A percentile compares a stretch with the other conserved stretches of the same genome.
phyloP scores from a whole-genome alignment of 1,284 basidiomycete genomes.

The Ganoderma meredithae region DNA sequence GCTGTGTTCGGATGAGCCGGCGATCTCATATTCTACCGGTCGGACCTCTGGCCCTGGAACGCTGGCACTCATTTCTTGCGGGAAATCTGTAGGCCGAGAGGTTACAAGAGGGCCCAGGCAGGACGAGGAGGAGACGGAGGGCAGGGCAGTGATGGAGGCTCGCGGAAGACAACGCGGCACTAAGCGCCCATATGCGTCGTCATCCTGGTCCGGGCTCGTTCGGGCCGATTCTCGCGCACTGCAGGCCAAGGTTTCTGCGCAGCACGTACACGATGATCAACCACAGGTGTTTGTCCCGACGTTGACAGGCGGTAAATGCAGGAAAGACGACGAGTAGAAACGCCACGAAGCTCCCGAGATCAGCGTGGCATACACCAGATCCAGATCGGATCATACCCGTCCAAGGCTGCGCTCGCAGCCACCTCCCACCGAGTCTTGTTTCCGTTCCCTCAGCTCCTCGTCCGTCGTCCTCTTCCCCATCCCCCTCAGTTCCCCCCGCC shows the following conservation, averaged over 20 bases:
- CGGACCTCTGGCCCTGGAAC: conserved; percentile 20
- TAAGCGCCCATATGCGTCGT: conserved; percentile 23
- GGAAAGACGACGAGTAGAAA: not conserved
- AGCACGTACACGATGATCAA: not conserved
- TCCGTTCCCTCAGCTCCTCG: not conserved
- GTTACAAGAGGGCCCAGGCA: not conserved
- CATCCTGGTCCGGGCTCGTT: conserved; percentile 6
- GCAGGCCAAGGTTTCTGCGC: not conserved
- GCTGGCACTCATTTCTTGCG: conserved; percentile 13
- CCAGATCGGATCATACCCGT: not conserved
- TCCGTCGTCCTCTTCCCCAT: not conserved
- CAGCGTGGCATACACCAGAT: not conserved
- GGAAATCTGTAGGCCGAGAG: not conserved
- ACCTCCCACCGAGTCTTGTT: not conserved
- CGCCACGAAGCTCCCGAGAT: not conserved
- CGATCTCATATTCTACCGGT: conserved; percentile 56
- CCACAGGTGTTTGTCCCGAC: not conserved
- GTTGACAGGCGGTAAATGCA: not conserved
- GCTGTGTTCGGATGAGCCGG: conserved; percentile 71
- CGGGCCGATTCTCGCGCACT: not conserved
- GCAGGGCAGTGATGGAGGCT: conserved; percentile 17
- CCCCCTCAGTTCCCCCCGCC: conserved; percentile 2
- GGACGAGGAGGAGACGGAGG: not conserved
- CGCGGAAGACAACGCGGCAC: conserved; percentile 14
- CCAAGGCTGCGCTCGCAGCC: not conserved